Conservation (phyloP, 2,329 filamentous ascomycete species). For the Hypomyces perniciosus region DNA sequence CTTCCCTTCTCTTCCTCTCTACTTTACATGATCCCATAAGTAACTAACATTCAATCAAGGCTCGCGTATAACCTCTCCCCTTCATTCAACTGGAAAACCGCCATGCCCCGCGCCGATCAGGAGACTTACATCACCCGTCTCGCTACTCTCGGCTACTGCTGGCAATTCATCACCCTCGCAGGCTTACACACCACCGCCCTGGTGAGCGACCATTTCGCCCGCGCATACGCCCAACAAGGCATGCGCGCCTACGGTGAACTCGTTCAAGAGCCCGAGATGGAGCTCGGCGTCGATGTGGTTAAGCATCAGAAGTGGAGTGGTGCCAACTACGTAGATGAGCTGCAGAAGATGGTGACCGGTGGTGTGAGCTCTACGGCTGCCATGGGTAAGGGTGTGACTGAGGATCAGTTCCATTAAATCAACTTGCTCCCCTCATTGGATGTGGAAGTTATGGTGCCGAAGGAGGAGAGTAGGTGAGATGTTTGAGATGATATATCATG, state of each 20-base stretch:
- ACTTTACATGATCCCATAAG: background rate
- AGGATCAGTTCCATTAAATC: constrained; percentile 71
- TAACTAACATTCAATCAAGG: constrained; percentile 37
- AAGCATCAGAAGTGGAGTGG: constrained; percentile 99
- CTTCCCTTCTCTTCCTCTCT: constrained; percentile 2
- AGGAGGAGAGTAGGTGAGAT: too few species aligned
- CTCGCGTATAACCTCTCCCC: constrained; percentile 97
- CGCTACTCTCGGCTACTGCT: constrained; percentile 86
- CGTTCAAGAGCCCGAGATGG: constrained; percentile 97
- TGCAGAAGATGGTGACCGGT: constrained; percentile 95
- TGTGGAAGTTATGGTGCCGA: too few species aligned
- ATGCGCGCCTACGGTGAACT: constrained; percentile 98
- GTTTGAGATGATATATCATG: too few species aligned
- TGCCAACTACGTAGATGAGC: constrained; percentile 87
- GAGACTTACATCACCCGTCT: constrained; percentile 96
- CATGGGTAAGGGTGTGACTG: constrained; percentile 96
- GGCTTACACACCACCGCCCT: constrained; percentile 93
- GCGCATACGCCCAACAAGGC: constrained; percentile 71
- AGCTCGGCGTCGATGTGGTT: constrained; percentile 82
- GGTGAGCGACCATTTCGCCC: constrained; percentile 82
- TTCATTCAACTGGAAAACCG: constrained; percentile 99
- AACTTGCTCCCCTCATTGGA: background rate
- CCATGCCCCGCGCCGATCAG: constrained; percentile 86
- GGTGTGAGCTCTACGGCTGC: constrained; percentile 87
- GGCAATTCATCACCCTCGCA: constrained; percentile 99